These are phyloP conservation scores for Entelexis sorbosivorans DNA, from an alignment of 1,139 yeast species.

Conservation along the genomic window DNA sequence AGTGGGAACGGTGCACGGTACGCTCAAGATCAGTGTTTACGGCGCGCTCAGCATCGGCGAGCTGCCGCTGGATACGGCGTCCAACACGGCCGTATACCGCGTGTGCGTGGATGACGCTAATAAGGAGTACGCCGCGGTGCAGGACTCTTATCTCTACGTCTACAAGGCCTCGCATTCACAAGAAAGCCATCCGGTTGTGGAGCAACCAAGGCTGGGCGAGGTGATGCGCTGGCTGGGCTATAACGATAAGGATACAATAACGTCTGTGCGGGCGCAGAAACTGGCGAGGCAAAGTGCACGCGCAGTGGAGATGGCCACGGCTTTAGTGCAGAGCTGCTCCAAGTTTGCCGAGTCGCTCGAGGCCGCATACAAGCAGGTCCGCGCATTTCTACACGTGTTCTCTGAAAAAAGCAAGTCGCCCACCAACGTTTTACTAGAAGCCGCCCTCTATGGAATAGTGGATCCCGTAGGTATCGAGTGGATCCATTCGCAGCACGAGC, in stretches of 20 bases:
- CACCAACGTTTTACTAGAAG: not conserved
- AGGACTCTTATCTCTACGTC: not conserved
- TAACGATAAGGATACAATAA: not conserved
- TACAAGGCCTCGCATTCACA: not conserved
- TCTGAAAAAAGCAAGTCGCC: not conserved
- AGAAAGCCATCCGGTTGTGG: not conserved
- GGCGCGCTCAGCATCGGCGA: slow-evolving; percentile 14
- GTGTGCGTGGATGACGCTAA: slow-evolving; percentile 5
- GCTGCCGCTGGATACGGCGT: not conserved
- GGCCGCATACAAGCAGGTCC: not conserved
- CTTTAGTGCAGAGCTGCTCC: not conserved
- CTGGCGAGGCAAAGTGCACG: slow-evolving; percentile 1
- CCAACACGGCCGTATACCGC: not conserved
- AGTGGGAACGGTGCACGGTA: slow-evolving; percentile 9
- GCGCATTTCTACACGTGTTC: not conserved
- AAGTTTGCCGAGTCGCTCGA: not conserved
- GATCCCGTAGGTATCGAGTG: slow-evolving; percentile 10
- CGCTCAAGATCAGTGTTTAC: slow-evolving; percentile 10
- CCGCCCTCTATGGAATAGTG: not conserved
- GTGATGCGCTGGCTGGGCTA: not conserved
- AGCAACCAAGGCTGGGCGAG: not conserved
- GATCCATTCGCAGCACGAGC: slow-evolving; percentile 23
- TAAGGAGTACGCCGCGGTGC: slow-evolving; percentile 8
- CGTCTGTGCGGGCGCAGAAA: not conserved
- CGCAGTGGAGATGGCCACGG: slow-evolving; percentile 1